phyloP scores from a whole-genome alignment of 2,329 filamentous ascomycete genomes.

The Pestalotiopsis fici region DNA sequence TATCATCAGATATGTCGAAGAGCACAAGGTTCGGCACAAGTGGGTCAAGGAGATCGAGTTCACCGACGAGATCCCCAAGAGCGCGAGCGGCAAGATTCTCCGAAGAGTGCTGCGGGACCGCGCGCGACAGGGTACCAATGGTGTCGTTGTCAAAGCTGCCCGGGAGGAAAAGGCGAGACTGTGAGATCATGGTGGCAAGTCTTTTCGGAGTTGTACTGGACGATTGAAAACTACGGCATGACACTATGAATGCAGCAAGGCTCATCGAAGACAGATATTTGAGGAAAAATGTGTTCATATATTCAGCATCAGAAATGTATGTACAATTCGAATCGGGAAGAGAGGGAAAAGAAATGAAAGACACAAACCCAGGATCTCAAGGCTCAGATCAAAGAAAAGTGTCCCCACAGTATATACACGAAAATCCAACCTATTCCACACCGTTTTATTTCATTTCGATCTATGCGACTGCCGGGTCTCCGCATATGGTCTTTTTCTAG shows the following conservation, averaged over 20 bases:
- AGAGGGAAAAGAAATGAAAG: not conserved
- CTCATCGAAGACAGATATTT: not conserved
- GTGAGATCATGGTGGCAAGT: not conserved
- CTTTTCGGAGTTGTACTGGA: not conserved
- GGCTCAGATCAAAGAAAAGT: not conserved
- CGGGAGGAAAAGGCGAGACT: not conserved
- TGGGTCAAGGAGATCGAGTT: conserved; percentile 54
- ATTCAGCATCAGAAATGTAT: not conserved
- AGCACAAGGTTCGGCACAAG: conserved; percentile 57
- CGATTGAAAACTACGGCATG: no score
- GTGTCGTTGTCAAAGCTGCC: conserved; percentile 20
- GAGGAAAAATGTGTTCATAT: not conserved
- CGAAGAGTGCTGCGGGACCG: conserved; percentile 50
- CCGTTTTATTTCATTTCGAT: not conserved
- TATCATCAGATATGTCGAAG: conserved; percentile 51
- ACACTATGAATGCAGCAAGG: no score
- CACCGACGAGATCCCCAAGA: conserved; percentile 58
- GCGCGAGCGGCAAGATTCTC: conserved; percentile 62
- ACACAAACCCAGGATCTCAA: not conserved
- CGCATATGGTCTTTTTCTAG: no score
- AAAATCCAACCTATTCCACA: not conserved
- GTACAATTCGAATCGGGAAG: not conserved
- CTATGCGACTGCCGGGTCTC: not conserved
- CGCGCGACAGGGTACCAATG: conserved; percentile 25
- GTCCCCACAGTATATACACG: not conserved